phyloP scores from a whole-genome alignment of 192 early-diverging fungal genomes.

The Entomortierella lignicola region DNA sequence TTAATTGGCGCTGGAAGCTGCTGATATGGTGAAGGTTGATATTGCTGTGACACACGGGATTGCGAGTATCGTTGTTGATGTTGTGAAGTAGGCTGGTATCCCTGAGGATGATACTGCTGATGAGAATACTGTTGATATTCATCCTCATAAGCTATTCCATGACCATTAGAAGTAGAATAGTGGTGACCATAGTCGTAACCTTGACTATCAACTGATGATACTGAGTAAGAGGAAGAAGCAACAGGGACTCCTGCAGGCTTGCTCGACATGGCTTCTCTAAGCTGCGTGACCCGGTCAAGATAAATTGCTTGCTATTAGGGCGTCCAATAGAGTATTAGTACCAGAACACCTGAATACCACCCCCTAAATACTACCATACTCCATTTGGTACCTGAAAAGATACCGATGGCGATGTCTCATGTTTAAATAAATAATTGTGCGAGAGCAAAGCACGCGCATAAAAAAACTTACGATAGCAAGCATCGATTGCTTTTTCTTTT shows the following conservation, averaged over 20 bases:
- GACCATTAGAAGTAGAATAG: conserved; percentile 11
- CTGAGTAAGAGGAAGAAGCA: background rate
- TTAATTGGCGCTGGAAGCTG: conserved; percentile 2
- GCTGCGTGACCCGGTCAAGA: conserved; percentile 41
- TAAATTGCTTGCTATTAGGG: conserved; percentile 44
- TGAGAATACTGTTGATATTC: conserved; percentile 6
- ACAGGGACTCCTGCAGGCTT: background rate
- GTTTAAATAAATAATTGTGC: background rate
- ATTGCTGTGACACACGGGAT: background rate
- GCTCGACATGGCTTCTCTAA: conserved; percentile 16
- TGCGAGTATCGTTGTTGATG: background rate
- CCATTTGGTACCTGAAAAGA: background rate
- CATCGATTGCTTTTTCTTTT: conserved; percentile 55
- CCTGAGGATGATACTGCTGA: conserved; percentile 30
- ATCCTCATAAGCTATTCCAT: background rate
- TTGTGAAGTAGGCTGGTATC: background rate
- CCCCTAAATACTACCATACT: too few species aligned
- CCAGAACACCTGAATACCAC: too few species aligned
- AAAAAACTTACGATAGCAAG: conserved; percentile 39
- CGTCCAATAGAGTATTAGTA: too few species aligned
- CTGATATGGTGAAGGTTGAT: background rate
- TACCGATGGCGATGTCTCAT: background rate
- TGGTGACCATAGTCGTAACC: conserved; percentile 4
- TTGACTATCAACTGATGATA: conserved; percentile 2
- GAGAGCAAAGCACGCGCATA: background rate